These are phyloP conservation scores for Pleurotus cornucopiae DNA, from an alignment of 768 basidiomycete species.

Conservation along the genomic window DNA sequence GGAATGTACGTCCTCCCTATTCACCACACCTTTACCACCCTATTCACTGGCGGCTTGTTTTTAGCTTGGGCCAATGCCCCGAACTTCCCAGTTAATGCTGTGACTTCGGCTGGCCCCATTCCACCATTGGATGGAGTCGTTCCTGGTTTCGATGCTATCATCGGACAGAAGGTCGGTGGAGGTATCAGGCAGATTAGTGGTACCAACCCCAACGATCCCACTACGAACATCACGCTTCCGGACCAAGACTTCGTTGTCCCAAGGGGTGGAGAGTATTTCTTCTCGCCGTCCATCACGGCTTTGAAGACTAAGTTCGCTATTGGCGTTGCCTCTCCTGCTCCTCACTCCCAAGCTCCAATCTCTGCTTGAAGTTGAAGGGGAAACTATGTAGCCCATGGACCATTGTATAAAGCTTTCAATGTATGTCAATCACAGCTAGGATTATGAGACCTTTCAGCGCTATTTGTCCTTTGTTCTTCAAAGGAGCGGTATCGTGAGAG, in stretches of 20 bases:
- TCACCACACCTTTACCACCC: neutral
- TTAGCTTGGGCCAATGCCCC: slow-evolving; percentile 35
- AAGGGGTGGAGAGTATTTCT: slow-evolving; percentile 52
- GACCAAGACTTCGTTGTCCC: slow-evolving; percentile 32
- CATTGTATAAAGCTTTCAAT: too few species aligned
- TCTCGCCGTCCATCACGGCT: slow-evolving; percentile 43
- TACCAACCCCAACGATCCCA: slow-evolving; percentile 26
- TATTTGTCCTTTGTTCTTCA: too few species aligned
- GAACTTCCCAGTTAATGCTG: slow-evolving; percentile 29
- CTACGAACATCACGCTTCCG: slow-evolving; percentile 26
- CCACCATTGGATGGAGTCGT: slow-evolving; percentile 18
- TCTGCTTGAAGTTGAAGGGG: neutral
- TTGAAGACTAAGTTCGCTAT: slow-evolving; percentile 31
- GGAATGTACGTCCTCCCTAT: slow-evolving; percentile 21
- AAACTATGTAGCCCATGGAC: too few species aligned
- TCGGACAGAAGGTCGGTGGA: slow-evolving; percentile 28
- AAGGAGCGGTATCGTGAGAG: too few species aligned
- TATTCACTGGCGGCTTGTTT: neutral
- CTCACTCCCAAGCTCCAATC: neutral
- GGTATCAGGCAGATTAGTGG: slow-evolving; percentile 6
- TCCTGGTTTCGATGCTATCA: slow-evolving; percentile 44
- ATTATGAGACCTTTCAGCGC: too few species aligned
- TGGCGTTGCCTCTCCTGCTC: neutral
- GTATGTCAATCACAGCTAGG: too few species aligned
- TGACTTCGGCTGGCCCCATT: slow-evolving; percentile 22